Evolutionary conservation across 768 basidiomycete genomes (phyloP).

Genomic region (Brasilioporus rufonigricans): DNA sequence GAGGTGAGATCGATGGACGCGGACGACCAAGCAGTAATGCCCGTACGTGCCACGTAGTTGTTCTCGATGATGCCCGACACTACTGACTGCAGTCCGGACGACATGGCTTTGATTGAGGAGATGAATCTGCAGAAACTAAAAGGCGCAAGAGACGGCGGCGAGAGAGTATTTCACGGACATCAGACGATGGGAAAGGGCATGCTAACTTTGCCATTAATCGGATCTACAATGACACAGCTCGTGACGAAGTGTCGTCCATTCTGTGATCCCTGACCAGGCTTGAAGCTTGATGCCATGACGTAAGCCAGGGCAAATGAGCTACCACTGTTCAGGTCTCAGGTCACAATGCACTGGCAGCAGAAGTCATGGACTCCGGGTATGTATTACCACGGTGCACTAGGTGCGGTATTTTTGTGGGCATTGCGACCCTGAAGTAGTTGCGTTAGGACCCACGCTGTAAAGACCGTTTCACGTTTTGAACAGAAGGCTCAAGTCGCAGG

Average conservation of each 20-base stretch:
- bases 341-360: too few species aligned
- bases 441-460: too few species aligned
- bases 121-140: not conserved
- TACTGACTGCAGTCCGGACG: not conserved
- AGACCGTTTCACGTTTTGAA: not conserved
- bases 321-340: too few species aligned
- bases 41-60: slow-evolving; percentile 1
- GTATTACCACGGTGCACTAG: not conserved
- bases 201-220: not conserved
- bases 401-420: not conserved
- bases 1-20: not conserved
- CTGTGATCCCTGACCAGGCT: too few species aligned
- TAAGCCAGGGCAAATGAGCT: not conserved
- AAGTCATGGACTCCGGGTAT: not conserved
- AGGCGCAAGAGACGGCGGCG: not conserved
- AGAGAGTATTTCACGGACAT: not conserved
- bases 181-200: not conserved
- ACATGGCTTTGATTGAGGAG: not conserved
- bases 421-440: too few species aligned
- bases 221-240: too few species aligned
- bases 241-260: not conserved
- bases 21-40: not conserved
- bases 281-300: not conserved
- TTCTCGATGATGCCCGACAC: not conserved
- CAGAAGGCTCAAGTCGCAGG: too few species aligned